Conservation (phyloP, 495 filamentous ascomycete genomes). For the Astrothelium subdiscretum region DNA sequence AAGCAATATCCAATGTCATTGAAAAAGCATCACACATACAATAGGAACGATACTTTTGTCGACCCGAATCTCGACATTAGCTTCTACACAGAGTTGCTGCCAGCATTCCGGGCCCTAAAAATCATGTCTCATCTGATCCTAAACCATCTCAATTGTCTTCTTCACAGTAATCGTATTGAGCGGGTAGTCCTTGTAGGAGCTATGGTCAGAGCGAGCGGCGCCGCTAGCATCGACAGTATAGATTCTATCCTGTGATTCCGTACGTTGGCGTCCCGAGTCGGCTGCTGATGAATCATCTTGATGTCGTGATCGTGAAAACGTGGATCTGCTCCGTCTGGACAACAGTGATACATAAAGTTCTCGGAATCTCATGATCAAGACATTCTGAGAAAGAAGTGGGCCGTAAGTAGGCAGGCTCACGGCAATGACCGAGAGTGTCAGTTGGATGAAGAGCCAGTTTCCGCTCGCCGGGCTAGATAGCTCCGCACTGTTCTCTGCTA, state of each 20-base stretch:
- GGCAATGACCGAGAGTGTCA: not conserved
- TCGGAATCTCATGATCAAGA: not conserved
- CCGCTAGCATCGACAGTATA: not conserved
- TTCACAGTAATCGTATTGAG: not conserved
- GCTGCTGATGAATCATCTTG: not conserved
- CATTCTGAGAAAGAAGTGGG: not conserved
- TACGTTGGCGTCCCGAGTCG: not conserved
- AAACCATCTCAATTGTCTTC: not conserved
- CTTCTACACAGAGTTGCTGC: too few relatives aligned
- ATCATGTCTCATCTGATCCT: too few relatives aligned
- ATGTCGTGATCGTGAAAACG: too few relatives aligned
- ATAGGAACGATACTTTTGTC: too few relatives aligned
- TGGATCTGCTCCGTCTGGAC: not conserved
- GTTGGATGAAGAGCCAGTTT: not conserved
- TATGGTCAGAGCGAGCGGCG: not conserved
- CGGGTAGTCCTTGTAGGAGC: not conserved
- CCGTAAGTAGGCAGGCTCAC: not conserved
- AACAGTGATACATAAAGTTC: not conserved
- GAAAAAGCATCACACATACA: too few relatives aligned
- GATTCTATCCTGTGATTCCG: not conserved
- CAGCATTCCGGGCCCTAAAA: too few relatives aligned
- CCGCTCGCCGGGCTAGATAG: not conserved
- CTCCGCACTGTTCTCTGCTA: not conserved
- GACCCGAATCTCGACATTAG: too few relatives aligned
- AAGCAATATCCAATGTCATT: too few relatives aligned